Evolutionary conservation across 2,329 filamentous ascomycete genomes (phyloP).

Genomic region (Fonsecaea pedrosoi): DNA sequence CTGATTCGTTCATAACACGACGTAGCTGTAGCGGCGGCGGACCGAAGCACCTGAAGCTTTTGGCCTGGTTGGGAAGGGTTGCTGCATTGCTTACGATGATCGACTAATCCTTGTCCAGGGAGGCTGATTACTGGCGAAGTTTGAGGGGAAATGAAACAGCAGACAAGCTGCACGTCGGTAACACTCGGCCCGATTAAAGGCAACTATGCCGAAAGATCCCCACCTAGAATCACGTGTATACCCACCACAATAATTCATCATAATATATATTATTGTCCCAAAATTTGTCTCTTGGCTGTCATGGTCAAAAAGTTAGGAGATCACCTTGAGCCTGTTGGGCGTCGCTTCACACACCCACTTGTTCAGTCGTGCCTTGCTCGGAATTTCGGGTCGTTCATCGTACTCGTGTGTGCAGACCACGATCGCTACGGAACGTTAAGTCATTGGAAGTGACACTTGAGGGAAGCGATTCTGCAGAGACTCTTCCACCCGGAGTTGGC

Average conservation of each 20-base stretch:
- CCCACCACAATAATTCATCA: not conserved
- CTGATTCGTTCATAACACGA: too few relatives aligned
- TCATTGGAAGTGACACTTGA: conserved; percentile 61
- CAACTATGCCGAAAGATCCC: not conserved
- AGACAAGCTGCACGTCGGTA: not conserved
- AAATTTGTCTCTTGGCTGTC: conserved; percentile 38
- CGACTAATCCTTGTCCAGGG: not conserved
- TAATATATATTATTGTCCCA: conserved; percentile 26
- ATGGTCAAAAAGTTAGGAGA: conserved; percentile 40
- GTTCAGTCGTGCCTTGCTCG: conserved; percentile 60
- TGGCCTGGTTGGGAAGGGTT: not conserved
- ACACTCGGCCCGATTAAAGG: not conserved
- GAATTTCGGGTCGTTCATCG: conserved; percentile 59
- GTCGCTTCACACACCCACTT: conserved; percentile 41
- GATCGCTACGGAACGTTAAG: conserved; percentile 61
- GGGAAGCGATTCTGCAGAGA: conserved; percentile 67
- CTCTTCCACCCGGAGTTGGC: conserved; percentile 61
- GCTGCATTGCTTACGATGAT: not conserved
- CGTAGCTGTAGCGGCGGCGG: too few relatives aligned
- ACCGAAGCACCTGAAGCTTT: not conserved
- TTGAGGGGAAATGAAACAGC: not conserved
- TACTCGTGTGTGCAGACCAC: conserved; percentile 63
- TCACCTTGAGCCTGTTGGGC: conserved; percentile 32
- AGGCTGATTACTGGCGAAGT: not conserved
- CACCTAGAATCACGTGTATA: conserved; percentile 9